These are phyloP conservation scores for Cercospora sesami DNA, from an alignment of 2,329 filamentous ascomycete species.

Conservation along the genomic window DNA sequence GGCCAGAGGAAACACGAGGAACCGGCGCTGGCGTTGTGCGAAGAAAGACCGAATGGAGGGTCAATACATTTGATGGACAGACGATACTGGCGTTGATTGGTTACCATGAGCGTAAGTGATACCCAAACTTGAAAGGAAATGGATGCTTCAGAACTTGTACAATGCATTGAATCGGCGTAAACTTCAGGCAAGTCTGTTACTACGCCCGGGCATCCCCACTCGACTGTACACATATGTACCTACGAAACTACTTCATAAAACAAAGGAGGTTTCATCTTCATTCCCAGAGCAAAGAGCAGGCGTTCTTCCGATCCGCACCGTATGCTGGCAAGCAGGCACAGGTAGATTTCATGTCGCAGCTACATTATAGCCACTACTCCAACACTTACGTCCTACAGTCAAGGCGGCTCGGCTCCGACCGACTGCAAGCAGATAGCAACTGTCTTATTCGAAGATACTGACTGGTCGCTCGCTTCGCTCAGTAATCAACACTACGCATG, in stretches of 20 bases:
- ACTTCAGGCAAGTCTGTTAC: neutral
- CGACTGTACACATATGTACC: slow-evolving; percentile 13
- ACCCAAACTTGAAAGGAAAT: slow-evolving; percentile 14
- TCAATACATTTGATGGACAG: slow-evolving; percentile 25
- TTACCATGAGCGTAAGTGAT: slow-evolving; percentile 17
- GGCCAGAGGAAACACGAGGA: slow-evolving; percentile 48
- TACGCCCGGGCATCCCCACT: neutral
- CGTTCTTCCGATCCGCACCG: neutral
- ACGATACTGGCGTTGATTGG: slow-evolving; percentile 21
- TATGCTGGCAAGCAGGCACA: neutral
- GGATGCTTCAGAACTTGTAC: neutral
- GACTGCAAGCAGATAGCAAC: neutral
- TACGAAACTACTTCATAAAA: neutral
- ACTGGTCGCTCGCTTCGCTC: neutral
- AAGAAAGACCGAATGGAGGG: slow-evolving; percentile 24
- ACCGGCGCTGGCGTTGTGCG: slow-evolving; percentile 47
- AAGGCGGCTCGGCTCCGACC: neutral
- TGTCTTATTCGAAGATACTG: neutral
- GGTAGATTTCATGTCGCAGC: neutral
- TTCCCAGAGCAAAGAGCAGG: neutral
- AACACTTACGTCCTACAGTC: neutral
- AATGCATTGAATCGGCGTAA: neutral
- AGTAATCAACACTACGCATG: neutral
- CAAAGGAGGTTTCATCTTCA: neutral
- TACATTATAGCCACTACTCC: neutral